Evolutionary conservation across 2,329 filamentous ascomycete species (phyloP).

Genomic region (Fusarium nurragi): DNA sequence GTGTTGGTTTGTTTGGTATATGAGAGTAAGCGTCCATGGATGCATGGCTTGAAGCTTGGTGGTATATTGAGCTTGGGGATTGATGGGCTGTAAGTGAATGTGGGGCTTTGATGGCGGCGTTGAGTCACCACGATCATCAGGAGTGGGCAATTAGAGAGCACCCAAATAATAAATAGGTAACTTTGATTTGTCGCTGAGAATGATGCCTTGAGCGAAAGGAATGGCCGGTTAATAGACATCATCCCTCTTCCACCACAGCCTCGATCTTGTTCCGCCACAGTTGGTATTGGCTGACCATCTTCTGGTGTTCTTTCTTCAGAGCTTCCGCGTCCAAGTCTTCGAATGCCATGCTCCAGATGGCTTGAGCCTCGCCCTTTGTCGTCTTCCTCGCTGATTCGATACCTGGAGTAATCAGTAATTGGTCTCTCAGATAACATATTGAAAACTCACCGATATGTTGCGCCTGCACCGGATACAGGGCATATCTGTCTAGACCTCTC

Average conservation of each 20-base stretch:
- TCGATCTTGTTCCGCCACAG: neutral
- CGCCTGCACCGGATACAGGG: conserved; percentile 18
- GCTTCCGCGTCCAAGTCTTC: neutral
- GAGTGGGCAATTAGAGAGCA: too few relatives aligned
- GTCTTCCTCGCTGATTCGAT: conserved; percentile 16
- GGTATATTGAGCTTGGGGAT: too few relatives aligned
- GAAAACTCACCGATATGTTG: conserved; percentile 14
- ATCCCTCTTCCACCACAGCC: neutral
- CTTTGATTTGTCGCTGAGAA: neutral
- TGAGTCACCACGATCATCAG: conserved; percentile 24
- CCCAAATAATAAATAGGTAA: too few relatives aligned
- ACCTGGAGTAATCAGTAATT: neutral
- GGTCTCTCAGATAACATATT: fast-evolving
- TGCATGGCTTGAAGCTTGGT: too few relatives aligned
- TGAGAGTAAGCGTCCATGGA: neutral
- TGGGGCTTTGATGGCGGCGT: neutral
- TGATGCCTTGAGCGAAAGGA: too few relatives aligned
- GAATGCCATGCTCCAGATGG: conserved; percentile 25
- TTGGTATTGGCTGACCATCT: neutral
- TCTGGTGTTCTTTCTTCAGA: neutral
- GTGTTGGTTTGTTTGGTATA: neutral
- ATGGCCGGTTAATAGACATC: too few relatives aligned
- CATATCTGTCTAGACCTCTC: conserved; percentile 9
- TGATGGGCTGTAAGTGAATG: neutral
- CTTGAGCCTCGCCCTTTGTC: conserved; percentile 9